Evolutionary conservation across 2,329 filamentous ascomycete species (phyloP), one percentile per base, ranked within the genome.

Genomic region (Trichoderma afroharzianum): DNA sequence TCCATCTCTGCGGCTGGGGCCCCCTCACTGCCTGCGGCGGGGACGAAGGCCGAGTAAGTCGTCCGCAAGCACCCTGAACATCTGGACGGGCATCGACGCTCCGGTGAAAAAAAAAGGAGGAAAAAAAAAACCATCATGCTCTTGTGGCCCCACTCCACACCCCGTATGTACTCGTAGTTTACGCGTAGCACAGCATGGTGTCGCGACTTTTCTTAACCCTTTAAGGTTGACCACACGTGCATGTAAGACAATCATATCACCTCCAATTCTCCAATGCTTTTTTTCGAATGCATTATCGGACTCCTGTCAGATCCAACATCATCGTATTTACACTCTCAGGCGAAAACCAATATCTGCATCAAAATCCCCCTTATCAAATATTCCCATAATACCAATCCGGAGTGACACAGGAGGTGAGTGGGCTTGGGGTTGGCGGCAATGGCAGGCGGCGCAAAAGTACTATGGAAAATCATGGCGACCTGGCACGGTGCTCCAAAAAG

Each of bases 321-420:
- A 8, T 18, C 36, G 0, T 18, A 18, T 39, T 18, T 18, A 39
- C 7, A 39, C 39, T 43, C 39, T n/a, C 39, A n/a, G 15, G 15
- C 7, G 39, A 43, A 43, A 9, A 43, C 1, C 7, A 43, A 43
- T n/a, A n/a, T 43, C 15, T 9, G 18, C 15, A 9, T n/a, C 3
- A 79, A 97, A 97, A 82, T 97, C 97, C 0, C 94, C 94, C 77
- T n/a, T 43, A 0, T n/a, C 39, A n/a, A 43, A 1, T 43, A n/a
- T 43, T 0, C 7, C 7, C 32, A 90, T 86, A 74, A 97, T 93
- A 14, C 92, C 91, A 24, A 92, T 87, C 74, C 15, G 82, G 77
- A 71, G 81, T 80, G 47, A 83, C 81, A 77, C 83, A 85, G 72
- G 80, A 80, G 68, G 83, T 81, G 66, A 82, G 83, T 24, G 85